A percentile compares a stretch with the other conserved stretches of the same genome.
phyloP scores from a whole-genome alignment of 306 rosid genomes.

The Casuarina equisetifolia region DNA sequence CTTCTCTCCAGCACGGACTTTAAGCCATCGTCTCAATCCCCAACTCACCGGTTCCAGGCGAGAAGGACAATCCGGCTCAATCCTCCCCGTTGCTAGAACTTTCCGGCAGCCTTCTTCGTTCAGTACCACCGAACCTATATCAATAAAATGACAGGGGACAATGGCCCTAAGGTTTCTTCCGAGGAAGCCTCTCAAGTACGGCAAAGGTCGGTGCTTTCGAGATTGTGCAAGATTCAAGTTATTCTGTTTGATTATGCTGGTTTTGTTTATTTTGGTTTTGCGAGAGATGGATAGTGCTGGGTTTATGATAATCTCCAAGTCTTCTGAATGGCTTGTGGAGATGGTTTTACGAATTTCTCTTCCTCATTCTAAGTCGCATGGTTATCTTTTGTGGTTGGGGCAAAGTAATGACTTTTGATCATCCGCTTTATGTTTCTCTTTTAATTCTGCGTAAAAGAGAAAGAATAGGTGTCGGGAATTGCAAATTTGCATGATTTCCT shows the following conservation, averaged over 20 bases:
- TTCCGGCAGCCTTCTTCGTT: background rate
- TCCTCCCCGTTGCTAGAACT: too few species aligned
- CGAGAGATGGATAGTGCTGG: background rate
- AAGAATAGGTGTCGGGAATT: background rate
- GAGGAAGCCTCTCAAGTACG: conserved; percentile 65
- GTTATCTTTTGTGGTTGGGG: background rate
- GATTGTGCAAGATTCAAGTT: background rate
- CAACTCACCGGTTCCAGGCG: background rate
- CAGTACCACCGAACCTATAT: background rate
- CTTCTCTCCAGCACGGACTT: too few species aligned
- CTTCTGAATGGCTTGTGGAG: too few species aligned
- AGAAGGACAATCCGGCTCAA: too few species aligned
- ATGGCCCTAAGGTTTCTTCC: conserved; percentile 59
- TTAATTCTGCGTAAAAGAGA: background rate
- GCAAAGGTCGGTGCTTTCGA: conserved; percentile 51
- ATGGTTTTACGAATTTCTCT: too few species aligned
- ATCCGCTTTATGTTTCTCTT: background rate
- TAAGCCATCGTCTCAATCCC: background rate
- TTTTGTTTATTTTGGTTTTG: background rate
- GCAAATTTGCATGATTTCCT: background rate
- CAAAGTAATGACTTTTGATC: background rate
- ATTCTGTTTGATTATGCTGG: background rate
- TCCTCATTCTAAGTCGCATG: background rate
- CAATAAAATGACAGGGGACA: conserved; percentile 56
- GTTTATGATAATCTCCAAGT: background rate